These are phyloP conservation scores for Raphanus sativus DNA, from an alignment of 345 rosid species.

Conservation along the genomic window DNA sequence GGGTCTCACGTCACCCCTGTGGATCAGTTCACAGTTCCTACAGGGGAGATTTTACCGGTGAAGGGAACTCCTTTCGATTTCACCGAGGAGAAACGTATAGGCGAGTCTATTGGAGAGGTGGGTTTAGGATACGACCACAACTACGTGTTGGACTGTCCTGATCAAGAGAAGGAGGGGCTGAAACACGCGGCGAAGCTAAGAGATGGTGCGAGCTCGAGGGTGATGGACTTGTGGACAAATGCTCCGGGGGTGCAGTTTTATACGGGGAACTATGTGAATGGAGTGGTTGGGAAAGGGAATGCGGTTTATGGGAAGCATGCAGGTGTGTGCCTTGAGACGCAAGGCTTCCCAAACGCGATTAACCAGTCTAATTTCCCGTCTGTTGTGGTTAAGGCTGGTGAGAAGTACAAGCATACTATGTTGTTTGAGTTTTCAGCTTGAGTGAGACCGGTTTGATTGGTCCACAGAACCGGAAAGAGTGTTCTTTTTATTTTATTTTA, in stretches of 20 bases:
- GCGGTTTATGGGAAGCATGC: slow-evolving; percentile 82
- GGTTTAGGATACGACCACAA: slow-evolving; percentile 91
- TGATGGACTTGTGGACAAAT: slow-evolving; percentile 80
- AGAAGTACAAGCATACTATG: slow-evolving; percentile 76
- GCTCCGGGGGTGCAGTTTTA: slow-evolving; percentile 90
- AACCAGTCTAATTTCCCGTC: slow-evolving; percentile 83
- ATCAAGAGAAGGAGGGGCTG: slow-evolving; percentile 66
- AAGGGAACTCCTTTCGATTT: slow-evolving; percentile 89
- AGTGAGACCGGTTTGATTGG: slow-evolving; percentile 37
- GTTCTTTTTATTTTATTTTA: not conserved
- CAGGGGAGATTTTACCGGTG: slow-evolving; percentile 73
- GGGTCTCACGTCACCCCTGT: slow-evolving; percentile 84
- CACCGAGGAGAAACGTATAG: slow-evolving; percentile 66
- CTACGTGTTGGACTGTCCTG: slow-evolving; percentile 67
- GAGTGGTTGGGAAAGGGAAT: slow-evolving; percentile 74
- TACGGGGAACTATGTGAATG: slow-evolving; percentile 78
- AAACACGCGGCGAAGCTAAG: slow-evolving; percentile 68
- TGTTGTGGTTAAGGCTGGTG: slow-evolving; percentile 72
- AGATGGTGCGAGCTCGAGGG: slow-evolving; percentile 68
- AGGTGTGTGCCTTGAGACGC: slow-evolving; percentile 89
- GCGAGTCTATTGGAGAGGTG: slow-evolving; percentile 65
- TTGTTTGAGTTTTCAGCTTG: slow-evolving; percentile 68
- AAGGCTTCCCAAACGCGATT: slow-evolving; percentile 85
- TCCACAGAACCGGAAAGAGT: not conserved
- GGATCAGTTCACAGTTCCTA: slow-evolving; percentile 77